Evolutionary conservation across 345 rosid species (phyloP).

Genomic region (Hypericum perforatum): DNA sequence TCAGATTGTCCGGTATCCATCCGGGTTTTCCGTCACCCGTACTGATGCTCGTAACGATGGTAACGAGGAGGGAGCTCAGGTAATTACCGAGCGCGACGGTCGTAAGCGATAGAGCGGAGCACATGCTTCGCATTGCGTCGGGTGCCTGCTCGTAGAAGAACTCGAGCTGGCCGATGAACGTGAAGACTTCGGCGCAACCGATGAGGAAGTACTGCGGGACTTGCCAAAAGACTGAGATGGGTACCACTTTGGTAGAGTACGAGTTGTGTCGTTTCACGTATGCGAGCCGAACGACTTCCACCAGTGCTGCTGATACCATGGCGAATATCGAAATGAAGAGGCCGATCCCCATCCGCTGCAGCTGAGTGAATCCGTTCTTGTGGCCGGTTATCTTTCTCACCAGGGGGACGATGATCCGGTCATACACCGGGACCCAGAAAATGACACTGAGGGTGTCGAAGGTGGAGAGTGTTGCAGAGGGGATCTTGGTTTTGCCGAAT

Average conservation of each 20-base stretch:
- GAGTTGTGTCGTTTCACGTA: constrained; percentile 4
- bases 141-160: constrained; percentile 12
- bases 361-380: constrained; percentile 9
- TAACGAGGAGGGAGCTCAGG: constrained; percentile 8
- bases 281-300: neutral
- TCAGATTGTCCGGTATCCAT: constrained; percentile 10
- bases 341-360: constrained; percentile 7
- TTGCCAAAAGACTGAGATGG: constrained; percentile 12
- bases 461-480: constrained; percentile 1
- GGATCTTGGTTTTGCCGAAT: constrained; percentile 4
- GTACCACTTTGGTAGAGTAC: neutral
- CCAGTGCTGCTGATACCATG: constrained; percentile 2
- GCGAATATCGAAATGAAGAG: constrained; percentile 7
- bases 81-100: constrained; percentile 9
- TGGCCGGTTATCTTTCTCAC: constrained; percentile 5
- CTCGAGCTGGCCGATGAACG: constrained; percentile 8
- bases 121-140: constrained; percentile 12
- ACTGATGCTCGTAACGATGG: neutral
- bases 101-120: constrained; percentile 10
- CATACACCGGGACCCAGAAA: constrained; percentile 9
- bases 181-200: constrained; percentile 12
- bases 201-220: constrained; percentile 11
- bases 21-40: constrained; percentile 5
- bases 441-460: constrained; percentile 10
- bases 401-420: constrained; percentile 1